phyloP scores from a whole-genome alignment of 768 basidiomycete genomes.

The Auricularia heimuer region DNA sequence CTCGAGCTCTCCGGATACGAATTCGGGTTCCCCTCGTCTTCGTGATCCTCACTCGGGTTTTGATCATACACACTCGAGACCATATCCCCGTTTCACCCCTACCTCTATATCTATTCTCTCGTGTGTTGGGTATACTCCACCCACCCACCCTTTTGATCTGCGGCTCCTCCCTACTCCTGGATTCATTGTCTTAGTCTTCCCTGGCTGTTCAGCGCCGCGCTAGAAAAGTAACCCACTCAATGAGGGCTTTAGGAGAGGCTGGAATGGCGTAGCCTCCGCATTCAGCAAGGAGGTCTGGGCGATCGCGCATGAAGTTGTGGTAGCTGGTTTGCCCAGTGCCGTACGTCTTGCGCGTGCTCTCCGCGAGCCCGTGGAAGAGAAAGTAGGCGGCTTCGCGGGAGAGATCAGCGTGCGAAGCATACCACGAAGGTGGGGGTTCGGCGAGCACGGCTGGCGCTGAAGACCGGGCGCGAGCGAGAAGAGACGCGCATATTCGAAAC shows the following conservation, averaged over 20 bases:
- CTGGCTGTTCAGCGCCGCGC: too few relatives aligned
- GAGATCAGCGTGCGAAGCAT: slow-evolving; percentile 10
- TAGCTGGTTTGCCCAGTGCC: slow-evolving; percentile 20
- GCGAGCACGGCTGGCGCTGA: slow-evolving; percentile 14
- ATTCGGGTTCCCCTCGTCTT: too few relatives aligned
- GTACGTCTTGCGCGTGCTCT: too few relatives aligned
- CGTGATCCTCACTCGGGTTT: too few relatives aligned
- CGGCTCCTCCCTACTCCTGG: too few relatives aligned
- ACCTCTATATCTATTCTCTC: too few relatives aligned
- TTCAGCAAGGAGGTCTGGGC: neutral
- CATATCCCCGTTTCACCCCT: too few relatives aligned
- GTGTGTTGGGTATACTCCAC: too few relatives aligned
- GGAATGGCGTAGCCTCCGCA: slow-evolving; percentile 6
- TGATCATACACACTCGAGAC: too few relatives aligned
- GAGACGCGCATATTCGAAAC: slow-evolving; percentile 15
- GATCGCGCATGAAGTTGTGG: slow-evolving; percentile 17
- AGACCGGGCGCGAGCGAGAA: slow-evolving; percentile 20
- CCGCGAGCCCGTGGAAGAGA: slow-evolving; percentile 22
- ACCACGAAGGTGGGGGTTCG: slow-evolving; percentile 13
- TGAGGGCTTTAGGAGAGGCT: slow-evolving; percentile 2
- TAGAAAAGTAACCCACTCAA: slow-evolving; percentile 16
- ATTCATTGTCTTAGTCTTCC: too few relatives aligned
- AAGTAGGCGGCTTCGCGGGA: slow-evolving; percentile 12
- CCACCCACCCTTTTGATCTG: too few relatives aligned
- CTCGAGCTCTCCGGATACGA: too few relatives aligned